Percentiles rank a stretch among this genome's conserved stretches.
phyloP scores from a whole-genome alignment of 768 basidiomycete species.

The Tephrocybe sp. region DNA sequence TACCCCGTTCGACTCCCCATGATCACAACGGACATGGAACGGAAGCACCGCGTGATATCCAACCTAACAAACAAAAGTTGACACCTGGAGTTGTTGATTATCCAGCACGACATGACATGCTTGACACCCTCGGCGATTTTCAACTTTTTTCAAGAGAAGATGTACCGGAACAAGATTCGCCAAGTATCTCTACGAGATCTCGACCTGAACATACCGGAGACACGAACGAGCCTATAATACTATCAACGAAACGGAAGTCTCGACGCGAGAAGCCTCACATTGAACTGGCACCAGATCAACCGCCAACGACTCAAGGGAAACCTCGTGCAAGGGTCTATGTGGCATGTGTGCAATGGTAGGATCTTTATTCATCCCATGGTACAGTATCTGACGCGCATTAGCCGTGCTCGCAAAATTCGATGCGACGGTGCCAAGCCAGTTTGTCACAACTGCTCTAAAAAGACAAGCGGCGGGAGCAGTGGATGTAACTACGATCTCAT shows the following conservation, averaged over 20 bases:
- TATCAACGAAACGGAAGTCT: conserved; percentile 35
- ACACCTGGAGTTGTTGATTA: background rate
- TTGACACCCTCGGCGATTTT: conserved; percentile 6
- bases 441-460: conserved; percentile 72
- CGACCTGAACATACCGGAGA: conserved; percentile 3
- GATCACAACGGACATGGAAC: background rate
- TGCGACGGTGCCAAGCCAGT: conserved; percentile 80
- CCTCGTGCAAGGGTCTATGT: conserved; percentile 74
- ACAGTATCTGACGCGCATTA: conserved; percentile 23
- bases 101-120: conserved; percentile 6
- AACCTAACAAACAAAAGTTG: background rate
- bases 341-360: conserved; percentile 77
- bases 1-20: conserved; percentile 6
- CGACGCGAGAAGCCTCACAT: conserved; percentile 61
- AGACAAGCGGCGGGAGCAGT: conserved; percentile 38
- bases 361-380: conserved; percentile 6
- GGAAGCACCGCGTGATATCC: background rate
- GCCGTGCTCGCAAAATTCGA: conserved; percentile 77
- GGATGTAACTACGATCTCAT: conserved; percentile 68
- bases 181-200: background rate
- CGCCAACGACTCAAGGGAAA: conserved; percentile 80
- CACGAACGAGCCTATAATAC: background rate
- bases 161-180: background rate
- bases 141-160: background rate
- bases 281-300: conserved; percentile 73